Evolutionary conservation across 139 green algal species (phyloP).

Genomic region (Chlamydomonas applanata): DNA sequence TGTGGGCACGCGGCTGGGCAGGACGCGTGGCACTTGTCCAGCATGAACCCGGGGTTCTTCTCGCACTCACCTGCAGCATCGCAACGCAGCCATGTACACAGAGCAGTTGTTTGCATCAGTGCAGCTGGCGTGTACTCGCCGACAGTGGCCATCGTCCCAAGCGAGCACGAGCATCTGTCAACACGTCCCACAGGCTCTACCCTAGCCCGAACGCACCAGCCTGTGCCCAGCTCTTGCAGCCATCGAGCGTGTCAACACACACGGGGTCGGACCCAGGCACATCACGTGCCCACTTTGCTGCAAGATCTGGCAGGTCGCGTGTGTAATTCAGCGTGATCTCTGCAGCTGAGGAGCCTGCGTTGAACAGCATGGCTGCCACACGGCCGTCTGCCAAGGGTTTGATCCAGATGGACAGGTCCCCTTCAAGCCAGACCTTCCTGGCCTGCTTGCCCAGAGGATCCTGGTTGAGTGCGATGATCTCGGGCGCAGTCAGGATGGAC

Average conservation of each 20-base stretch:
- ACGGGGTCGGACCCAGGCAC: conserved; percentile 7
- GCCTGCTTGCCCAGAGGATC: conserved; percentile 43
- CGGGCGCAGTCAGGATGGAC: conserved; percentile 19
- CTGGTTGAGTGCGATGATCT: conserved; percentile 40
- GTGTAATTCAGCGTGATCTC: conserved; percentile 29
- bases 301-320: conserved; percentile 22
- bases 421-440: conserved; percentile 12
- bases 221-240: conserved; percentile 26
- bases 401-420: conserved; percentile 29
- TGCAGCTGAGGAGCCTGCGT: conserved; percentile 12
- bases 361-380: conserved; percentile 43
- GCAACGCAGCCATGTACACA: too few relatives aligned
- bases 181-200: too few relatives aligned
- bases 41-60: conserved; percentile 41
- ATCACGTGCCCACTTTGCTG: conserved; percentile 22
- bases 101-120: too few relatives aligned
- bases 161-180: too few relatives aligned
- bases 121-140: too few relatives aligned
- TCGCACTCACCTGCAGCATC: conserved; percentile 36
- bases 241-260: conserved; percentile 18
- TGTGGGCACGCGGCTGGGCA: conserved; percentile 35
- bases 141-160: too few relatives aligned
- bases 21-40: conserved; percentile 21
- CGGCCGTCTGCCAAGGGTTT: conserved; percentile 40
- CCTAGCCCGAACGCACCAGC: too few relatives aligned